A percentile compares a stretch with the other conserved stretches of the same genome.
These are phyloP conservation scores for Entonaema liquescens DNA, from an alignment of 495 filamentous ascomycete genomes.

Conservation along the genomic window DNA sequence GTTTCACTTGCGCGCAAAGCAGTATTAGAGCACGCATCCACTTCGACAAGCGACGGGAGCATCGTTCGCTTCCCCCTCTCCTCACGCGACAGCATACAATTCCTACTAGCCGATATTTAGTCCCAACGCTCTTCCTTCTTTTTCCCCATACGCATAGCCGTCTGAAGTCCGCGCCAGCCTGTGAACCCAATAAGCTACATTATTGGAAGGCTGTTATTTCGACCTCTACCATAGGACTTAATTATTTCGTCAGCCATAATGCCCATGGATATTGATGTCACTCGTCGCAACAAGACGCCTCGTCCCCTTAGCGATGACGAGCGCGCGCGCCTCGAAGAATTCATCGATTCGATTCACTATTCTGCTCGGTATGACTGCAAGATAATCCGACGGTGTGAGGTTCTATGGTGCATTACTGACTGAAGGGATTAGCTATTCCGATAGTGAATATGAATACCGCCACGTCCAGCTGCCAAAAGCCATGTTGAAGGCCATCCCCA, in stretches of 20 bases:
- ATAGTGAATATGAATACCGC: slow-evolving; percentile 88
- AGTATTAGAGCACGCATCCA: slow-evolving; percentile 13
- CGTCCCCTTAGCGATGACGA: slow-evolving; percentile 83
- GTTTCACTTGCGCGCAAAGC: slow-evolving; percentile 24
- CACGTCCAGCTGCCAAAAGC: slow-evolving; percentile 97
- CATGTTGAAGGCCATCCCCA: slow-evolving; percentile 96
- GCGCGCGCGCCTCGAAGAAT: slow-evolving; percentile 85
- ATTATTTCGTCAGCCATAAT: slow-evolving; percentile 26
- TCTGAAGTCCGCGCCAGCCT: not conserved
- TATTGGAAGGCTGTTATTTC: not conserved
- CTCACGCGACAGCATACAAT: slow-evolving; percentile 40
- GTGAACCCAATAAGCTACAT: not conserved
- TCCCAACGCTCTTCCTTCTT: not conserved
- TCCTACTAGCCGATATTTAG: not conserved
- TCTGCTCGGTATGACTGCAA: slow-evolving; percentile 76
- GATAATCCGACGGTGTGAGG: not conserved
- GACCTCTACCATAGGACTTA: not conserved
- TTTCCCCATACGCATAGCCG: not conserved
- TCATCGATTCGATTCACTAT: slow-evolving; percentile 91
- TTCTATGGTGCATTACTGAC: slow-evolving; percentile 21
- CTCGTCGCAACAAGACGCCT: slow-evolving; percentile 83
- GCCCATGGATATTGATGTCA: slow-evolving; percentile 77
- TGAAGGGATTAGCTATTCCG: slow-evolving; percentile 73
- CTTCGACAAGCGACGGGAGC: slow-evolving; percentile 13
- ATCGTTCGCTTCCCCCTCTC: slow-evolving; percentile 16